Evolutionary conservation across 2,329 filamentous ascomycete species (phyloP), one percentile per base, ranked within the genome.

Genomic region (Penicillium sp.): DNA sequence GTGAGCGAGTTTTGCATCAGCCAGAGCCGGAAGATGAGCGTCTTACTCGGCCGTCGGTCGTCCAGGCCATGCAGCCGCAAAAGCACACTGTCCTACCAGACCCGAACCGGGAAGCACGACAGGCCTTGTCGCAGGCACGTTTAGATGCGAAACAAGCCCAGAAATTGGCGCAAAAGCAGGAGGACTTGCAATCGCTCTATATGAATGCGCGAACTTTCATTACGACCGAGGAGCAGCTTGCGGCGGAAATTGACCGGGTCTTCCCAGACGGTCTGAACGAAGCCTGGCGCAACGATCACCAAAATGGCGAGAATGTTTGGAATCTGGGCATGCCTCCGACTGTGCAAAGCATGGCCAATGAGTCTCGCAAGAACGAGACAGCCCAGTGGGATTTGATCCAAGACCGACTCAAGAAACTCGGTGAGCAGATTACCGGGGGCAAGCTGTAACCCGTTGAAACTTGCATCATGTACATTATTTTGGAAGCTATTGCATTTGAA

Each of bases 141-240:
- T 36, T 71, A 39, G 57, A 66, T 33, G 65, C 68, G 10, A 61
- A 73, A 28, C 61, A 71, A 20, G 66, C 64, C 7, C 61, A 68
- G 36, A 79, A 80, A 58, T 70, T 72, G 29, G 73, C 80, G 41
- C 71, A 74, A 36, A 77, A 84, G 34, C 73, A 77, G 44, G 79
- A 90, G 49, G 76, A 82, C 11, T 68, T 98, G 18, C 86, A 95
- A 65, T 80, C 85, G 41, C 75, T 98, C 9, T 98, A 98, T 67
- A 84, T 92, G 68, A 84, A 88, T 52, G 88, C 92, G 4, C 77
- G 84, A 16, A 71, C 78, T 26, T 98, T 96, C 67, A 95, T 98
- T 59, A 81, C 87, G 12, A 81, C 76, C 15, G 88, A 94, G 61
- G 68, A 74, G 34, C 82, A 94, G 61, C 75, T 98, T 22, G 76